These are phyloP conservation scores for Thalassiosira profunda DNA, from an alignment of 108 stramenopile genomes.

Conservation along the genomic window DNA sequence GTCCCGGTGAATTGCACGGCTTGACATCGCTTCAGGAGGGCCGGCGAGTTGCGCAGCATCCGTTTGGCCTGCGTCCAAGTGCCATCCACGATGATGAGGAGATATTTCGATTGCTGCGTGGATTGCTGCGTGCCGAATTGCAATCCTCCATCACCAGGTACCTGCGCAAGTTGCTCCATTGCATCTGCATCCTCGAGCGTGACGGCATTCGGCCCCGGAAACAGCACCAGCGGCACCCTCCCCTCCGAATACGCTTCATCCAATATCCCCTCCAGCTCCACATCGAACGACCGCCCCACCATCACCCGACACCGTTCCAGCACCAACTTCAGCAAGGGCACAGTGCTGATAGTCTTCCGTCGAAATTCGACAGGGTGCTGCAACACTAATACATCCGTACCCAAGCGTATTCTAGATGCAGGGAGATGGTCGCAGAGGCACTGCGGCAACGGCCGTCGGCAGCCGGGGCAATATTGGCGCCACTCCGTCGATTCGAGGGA, in stretches of 20 bases:
- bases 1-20: constrained; percentile 46
- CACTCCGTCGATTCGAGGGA: too few species aligned
- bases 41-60: constrained; percentile 55
- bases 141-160: too few species aligned
- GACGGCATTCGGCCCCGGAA: constrained; percentile 57
- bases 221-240: constrained; percentile 44
- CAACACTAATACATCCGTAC: constrained; percentile 49
- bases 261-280: constrained; percentile 4
- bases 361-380: constrained; percentile 69
- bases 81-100: constrained; percentile 60
- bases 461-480: constrained; percentile 19
- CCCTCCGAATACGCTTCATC: constrained; percentile 4
- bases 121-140: too few species aligned
- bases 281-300: constrained; percentile 48
- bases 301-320: constrained; percentile 45
- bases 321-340: constrained; percentile 51
- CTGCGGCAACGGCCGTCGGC: constrained; percentile 28
- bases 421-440: constrained; percentile 49
- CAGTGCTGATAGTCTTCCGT: constrained; percentile 54
- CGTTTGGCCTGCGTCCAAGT: constrained; percentile 70
- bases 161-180: constrained; percentile 6
- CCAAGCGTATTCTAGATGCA: constrained; percentile 12
- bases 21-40: constrained; percentile 39
- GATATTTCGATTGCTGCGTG: constrained; percentile 20
- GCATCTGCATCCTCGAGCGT: constrained; percentile 42